These are phyloP conservation scores for Pichia sp. DNA, from an alignment of 1,139 yeast genomes.

Conservation along the genomic window DNA sequence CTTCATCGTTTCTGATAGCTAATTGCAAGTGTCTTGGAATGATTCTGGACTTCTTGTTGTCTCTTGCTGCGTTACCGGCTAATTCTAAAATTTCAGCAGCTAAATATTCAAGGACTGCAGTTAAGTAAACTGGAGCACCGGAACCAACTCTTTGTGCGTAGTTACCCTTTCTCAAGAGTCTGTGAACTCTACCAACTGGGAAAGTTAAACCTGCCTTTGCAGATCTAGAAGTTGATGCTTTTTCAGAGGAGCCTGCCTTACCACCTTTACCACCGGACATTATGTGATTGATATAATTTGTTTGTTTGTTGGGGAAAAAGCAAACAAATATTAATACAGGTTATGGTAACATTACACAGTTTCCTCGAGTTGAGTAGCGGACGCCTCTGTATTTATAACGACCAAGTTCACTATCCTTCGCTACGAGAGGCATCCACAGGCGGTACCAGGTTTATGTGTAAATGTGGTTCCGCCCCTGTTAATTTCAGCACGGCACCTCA, in stretches of 20 bases:
- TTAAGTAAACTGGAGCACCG: constrained; percentile 95
- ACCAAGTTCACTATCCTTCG: too few species aligned
- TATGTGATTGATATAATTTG: constrained; percentile 23
- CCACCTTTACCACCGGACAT: constrained; percentile 99
- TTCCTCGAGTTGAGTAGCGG: background rate
- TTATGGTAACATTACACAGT: too few species aligned
- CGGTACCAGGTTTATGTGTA: too few species aligned
- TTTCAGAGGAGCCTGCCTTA: constrained; percentile 88
- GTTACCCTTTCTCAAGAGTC: constrained; percentile 95
- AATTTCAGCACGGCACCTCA: too few species aligned
- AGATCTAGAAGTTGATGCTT: constrained; percentile 96
- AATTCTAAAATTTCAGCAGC: constrained; percentile 98
- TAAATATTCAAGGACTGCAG: constrained; percentile 94
- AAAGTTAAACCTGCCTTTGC: constrained; percentile 97
- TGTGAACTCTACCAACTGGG: constrained; percentile 99
- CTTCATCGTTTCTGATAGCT: constrained; percentile 99
- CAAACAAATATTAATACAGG: too few species aligned
- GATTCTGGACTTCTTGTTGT: constrained; percentile 95
- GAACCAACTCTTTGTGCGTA: constrained; percentile 99
- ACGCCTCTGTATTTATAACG: background rate
- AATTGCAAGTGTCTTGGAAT: constrained; percentile 98
- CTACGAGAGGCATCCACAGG: too few species aligned
- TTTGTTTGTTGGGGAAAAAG: too few species aligned
- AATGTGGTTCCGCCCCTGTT: too few species aligned
- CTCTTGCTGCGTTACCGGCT: constrained; percentile 99